Evolutionary conservation across 371 early-diverging fungal species (phyloP), one percentile per base, ranked within the genome.

Genomic region (Smittium mucronatum): DNA sequence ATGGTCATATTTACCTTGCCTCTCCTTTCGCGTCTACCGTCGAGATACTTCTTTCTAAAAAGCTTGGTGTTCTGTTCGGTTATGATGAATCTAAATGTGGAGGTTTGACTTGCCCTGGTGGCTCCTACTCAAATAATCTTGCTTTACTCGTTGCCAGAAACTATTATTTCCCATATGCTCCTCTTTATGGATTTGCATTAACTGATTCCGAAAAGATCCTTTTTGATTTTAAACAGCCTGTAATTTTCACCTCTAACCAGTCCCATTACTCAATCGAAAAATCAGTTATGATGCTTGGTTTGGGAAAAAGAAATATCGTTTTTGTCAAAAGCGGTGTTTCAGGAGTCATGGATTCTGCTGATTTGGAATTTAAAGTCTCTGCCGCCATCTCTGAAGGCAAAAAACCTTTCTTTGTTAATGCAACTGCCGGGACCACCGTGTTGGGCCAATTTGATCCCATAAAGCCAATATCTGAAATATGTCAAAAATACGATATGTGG

Each of bases 401-500:
- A 1, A 73, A 81, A 11, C 93, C 93, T 21, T 93, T 91, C 71
- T 91, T 91, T 72, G 85, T 93, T 72, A 89, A 89, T 74, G 87
- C 87, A 8, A 93, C 93, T 0, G 88, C 91, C 26, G 94, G 93
- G 31, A 93, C 94, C 0, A 93, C 93, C 1, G 93, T 93, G 0
- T 75, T 93, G 73, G 90, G 92, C 5, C 85, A 92, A 0, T 93
- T 90, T 78, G 94, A 93, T 71, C 89, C 89, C 2, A 80, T 92
- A 32, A 75, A 75, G 0, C 80, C 74, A 1, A 86, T 89, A 57
- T 83, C 83, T 0, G 73, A 58, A 17, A 78, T 90, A 36, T 84
- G 89, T 8, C 81, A 80, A 70, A 82, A 82, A 47, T 85, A 84
- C 73, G 80, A 81, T 33, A 82, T 89, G 70, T 93, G 94, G 93